Evolutionary conservation across 2,329 filamentous ascomycete species (phyloP), one percentile per base, ranked within the genome.

Genomic region (Aspergillus brunneoviolaceus): DNA sequence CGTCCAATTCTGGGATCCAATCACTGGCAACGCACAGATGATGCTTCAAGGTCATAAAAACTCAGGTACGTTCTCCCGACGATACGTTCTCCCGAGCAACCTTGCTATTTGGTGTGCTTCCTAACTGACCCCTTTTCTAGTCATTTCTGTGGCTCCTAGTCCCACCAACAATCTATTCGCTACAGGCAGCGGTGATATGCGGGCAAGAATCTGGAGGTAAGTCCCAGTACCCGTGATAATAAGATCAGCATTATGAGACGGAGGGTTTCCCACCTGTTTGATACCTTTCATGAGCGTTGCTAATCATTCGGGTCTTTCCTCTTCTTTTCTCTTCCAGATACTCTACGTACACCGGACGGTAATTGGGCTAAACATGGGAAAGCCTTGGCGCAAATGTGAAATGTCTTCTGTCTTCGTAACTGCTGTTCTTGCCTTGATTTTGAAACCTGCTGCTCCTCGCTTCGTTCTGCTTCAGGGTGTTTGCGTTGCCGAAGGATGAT

Each of bases 21-120:
- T 89, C 70, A 97, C 92, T 21, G 95, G 94, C 39, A 89, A 91
- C 67, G 96, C 94, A 1, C 94, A 98, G 79, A 89, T 99, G 75
- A 98, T 98, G 95, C 85, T 99, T 63, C 95, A 98, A 77, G 95
- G 95, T 27, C 95, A 99, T 76, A 98, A 98, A 84, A 98, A 98
- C 79, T 96, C 92, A 11, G 85, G 86, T 87, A 76, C 70, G 82
- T 78, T 7, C 27, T 58, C 51, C 55, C 19, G 16, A 6, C 35
- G 19, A 42, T 87, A 76, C 70, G 82, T 78, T 7, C 27, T 29
- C 27, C 27, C 27, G 27, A 29, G 27, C 27, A 29, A 29, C 27
- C 27, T 29, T 29, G 27, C 1, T 29, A 7, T 6, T 29, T 29
- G 27, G 27, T 29, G 27, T 29, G 5, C 27, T 29, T 29, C 23